Evolutionary conservation across 1,284 basidiomycete species (phyloP), one percentile per base, ranked within the genome.

Genomic region (Microbotryum lychnidis-dioicae): DNA sequence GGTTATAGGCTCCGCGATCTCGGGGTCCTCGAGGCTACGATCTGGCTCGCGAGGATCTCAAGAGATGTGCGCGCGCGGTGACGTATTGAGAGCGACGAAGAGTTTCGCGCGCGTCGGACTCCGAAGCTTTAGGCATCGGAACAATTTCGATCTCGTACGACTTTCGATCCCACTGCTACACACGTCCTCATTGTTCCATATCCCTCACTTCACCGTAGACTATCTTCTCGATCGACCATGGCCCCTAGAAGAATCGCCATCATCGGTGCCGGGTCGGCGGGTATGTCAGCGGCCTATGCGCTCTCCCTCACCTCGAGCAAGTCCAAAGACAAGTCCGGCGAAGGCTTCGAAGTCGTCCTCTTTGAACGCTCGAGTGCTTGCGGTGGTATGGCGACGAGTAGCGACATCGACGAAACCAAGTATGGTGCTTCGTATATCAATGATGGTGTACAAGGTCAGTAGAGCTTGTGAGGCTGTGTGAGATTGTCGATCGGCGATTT

Each of bases 291-390:
- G 56, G 83, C 83, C 6, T 82, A 83, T 57, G 67, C 71, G 27
- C 72, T 78, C 63, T 79, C 80, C 55, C 77, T 77, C 56, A 81
- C 82, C 69, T 80, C 83, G 0, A 81, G 83, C 66, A 77, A 75
- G 57, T 85, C 81, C 72, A 75, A 80, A 25, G 81, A 84, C 33
- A 81, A 79, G 6, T 71, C 84, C 25, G 81, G 81, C 70, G 69
- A 68, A 33, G 53, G 29, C 7, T 25, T 27, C 31, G 29, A 29
- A 8, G 31, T 29, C 21, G 31, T 64, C 44, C 52, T n/a, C 9
- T 51, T 25, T 20, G 54, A 68, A 81, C 83, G 63, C 77, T 81
- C 54, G 77, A 80, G 62, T 73, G 75, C 25, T 78, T 76, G 79
- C 6, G 83, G 83, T 21, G 66, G 66, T 0, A 62, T 62, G 62